These are phyloP conservation scores for Aspergillus tanneri DNA, from an alignment of 2,329 filamentous ascomycete species.

Conservation along the genomic window DNA sequence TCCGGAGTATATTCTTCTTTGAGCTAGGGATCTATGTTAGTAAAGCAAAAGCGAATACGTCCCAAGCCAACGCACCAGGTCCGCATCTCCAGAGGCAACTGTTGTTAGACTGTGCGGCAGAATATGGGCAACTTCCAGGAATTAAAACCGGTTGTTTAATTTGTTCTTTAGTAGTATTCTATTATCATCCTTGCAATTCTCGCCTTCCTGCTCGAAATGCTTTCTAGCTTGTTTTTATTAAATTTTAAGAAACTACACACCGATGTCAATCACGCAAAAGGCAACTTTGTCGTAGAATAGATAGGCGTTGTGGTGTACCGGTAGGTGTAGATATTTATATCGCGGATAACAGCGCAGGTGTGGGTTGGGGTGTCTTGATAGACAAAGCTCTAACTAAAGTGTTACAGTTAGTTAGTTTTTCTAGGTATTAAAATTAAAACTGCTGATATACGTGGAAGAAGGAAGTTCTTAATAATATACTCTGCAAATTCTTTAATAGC, in stretches of 20 bases:
- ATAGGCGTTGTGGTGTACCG: conserved; percentile 7
- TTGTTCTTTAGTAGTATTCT: conserved; percentile 16
- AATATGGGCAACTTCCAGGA: conserved; percentile 25
- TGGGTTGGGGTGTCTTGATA: conserved; percentile 22
- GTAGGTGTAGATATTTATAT: not conserved
- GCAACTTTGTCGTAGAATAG: conserved; percentile 11
- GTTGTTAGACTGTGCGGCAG: conserved; percentile 23
- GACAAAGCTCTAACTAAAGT: conserved; percentile 21
- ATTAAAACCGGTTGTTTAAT: conserved; percentile 15
- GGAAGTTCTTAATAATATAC: conserved; percentile 22
- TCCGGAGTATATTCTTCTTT: conserved; percentile 16
- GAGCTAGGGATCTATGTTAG: conserved; percentile 2
- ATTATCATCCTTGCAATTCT: conserved; percentile 20
- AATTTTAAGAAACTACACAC: conserved; percentile 18
- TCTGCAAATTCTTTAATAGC: conserved; percentile 20
- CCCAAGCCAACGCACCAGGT: too few species aligned
- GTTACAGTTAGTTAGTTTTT: not conserved
- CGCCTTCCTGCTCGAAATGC: conserved; percentile 4
- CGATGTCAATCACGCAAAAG: conserved; percentile 17
- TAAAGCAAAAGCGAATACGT: not conserved
- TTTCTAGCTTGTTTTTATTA: conserved; percentile 6
- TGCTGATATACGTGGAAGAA: conserved; percentile 19
- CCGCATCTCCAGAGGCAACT: conserved; percentile 15
- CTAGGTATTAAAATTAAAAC: not conserved
- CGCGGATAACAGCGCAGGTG: conserved; percentile 10